phyloP scores from a whole-genome alignment of 2,329 filamentous ascomycete genomes.

The Penicillium polonicum region DNA sequence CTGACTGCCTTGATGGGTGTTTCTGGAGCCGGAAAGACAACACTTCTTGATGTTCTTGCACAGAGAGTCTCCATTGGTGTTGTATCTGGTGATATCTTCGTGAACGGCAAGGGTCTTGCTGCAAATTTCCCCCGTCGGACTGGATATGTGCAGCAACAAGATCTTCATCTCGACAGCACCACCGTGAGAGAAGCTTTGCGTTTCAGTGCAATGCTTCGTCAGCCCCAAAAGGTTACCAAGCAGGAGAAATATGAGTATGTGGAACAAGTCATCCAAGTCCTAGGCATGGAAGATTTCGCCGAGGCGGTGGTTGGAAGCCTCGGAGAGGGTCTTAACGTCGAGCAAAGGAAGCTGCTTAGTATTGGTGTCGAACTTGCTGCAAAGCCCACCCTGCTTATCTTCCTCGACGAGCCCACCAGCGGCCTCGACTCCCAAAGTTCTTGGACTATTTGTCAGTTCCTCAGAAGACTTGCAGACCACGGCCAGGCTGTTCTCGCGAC shows the following conservation, averaged over 20 bases:
- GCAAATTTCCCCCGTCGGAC: slow-evolving; percentile 62
- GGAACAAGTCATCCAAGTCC: slow-evolving; percentile 73
- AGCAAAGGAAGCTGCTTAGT: slow-evolving; percentile 69
- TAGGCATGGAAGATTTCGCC: slow-evolving; percentile 87
- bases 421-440: slow-evolving; percentile 88
- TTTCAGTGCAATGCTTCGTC: slow-evolving; percentile 82
- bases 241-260: slow-evolving; percentile 79
- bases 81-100: slow-evolving; percentile 63
- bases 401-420: slow-evolving; percentile 80
- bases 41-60: slow-evolving; percentile 57
- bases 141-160: slow-evolving; percentile 66
- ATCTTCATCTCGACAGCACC: slow-evolving; percentile 75
- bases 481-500: slow-evolving; percentile 89
- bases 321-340: slow-evolving; percentile 66
- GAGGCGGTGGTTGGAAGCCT: slow-evolving; percentile 84
- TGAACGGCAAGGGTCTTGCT: slow-evolving; percentile 58
- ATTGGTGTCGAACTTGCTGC: slow-evolving; percentile 93
- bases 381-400: slow-evolving; percentile 81
- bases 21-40: slow-evolving; percentile 61
- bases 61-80: slow-evolving; percentile 60
- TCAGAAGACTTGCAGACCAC: slow-evolving; percentile 80
- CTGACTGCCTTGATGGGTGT: slow-evolving; percentile 61
- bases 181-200: slow-evolving; percentile 82
- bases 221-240: slow-evolving; percentile 66
- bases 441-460: slow-evolving; percentile 78